Base-by-base conservation (phyloP, 2,329 filamentous ascomycete species). In the Ustilaginoidea virens region DNA sequence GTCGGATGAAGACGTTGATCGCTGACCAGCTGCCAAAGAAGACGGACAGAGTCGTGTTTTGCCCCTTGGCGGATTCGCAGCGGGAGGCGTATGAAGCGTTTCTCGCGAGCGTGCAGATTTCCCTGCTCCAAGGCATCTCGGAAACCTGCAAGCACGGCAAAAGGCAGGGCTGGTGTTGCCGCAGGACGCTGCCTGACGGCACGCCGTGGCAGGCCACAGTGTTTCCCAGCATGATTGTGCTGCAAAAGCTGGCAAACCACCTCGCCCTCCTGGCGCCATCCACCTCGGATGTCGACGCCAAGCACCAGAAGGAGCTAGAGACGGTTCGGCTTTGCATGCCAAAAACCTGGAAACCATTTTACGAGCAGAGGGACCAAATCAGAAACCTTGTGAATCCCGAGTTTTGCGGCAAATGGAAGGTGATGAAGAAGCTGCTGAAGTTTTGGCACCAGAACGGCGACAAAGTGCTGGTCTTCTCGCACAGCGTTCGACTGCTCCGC, bases 391-490 rank as follows among this genome's bases (percentile, higher is more conserved):
- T 85, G 2, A 85, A 93, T 41, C 78, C 82, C 0, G 80, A 92
- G 33, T 94, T 86, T 39, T 98, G 90, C 45, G 90, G 90, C 4
- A 98, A 98, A 53, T 98, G 90, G 90, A 85, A 82, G 46, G 73
- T 98, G 1, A 52, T 98, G 17, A 81, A 76, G 49, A 86, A 82
- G 42, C 60, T 98, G 4, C 66, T 98, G 5, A 76, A 74, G 31
- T 87, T 90, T 51, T 98, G 90, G 90, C 72, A 93, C 46, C 63
- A 69, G 10, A 85, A 80, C 44, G 82, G 83, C 10, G 85, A 94
- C 55, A 98, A 96, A 52, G 90, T 94, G 1, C 66, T 98, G 0
- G 78, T 98, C 3, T 98, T 98, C 50, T 92, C 82, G 0, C 86
- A 96, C 45, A 92, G 80, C 34, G 85, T 96, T 4, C 72, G 80